Evolutionary conservation across 176 grass and related monocot species (phyloP).

Genomic region (Microstegium vimineum): DNA sequence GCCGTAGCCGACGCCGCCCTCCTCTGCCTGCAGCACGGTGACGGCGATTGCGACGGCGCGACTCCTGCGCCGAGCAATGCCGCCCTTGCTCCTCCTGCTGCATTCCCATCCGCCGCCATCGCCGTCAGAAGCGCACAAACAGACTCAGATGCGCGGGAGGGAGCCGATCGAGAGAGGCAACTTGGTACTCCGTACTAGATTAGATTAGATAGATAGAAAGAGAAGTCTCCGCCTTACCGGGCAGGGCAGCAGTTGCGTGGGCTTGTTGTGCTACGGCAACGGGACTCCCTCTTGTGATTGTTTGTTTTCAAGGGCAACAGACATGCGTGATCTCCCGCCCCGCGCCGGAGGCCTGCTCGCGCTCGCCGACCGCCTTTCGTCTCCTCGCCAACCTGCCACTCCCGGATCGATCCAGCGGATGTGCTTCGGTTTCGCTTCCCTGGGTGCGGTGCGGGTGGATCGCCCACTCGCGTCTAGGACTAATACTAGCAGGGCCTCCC

Average conservation of each 20-base stretch:
- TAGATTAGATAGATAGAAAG: too few species aligned
- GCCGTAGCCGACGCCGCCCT: neutral
- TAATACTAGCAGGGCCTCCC: too few species aligned
- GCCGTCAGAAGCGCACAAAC: neutral
- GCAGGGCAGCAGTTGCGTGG: neutral
- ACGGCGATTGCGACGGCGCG: neutral
- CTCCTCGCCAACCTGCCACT: neutral
- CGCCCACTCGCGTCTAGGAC: neutral
- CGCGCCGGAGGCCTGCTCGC: too few species aligned
- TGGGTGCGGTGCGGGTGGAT: too few species aligned
- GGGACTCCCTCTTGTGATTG: neutral
- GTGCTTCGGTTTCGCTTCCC: neutral
- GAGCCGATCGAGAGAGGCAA: neutral
- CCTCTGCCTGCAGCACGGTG: conserved; percentile 28
- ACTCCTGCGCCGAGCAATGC: neutral
- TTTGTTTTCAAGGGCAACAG: neutral
- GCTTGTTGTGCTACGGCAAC: neutral
- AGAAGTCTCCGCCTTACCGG: neutral
- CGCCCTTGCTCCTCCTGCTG: neutral
- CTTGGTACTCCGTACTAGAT: too few species aligned
- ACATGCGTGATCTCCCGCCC: neutral
- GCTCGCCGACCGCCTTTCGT: neutral
- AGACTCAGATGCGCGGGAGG: neutral
- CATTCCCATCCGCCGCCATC: conserved; percentile 2
- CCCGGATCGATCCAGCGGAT: neutral